Base-by-base conservation (phyloP, 169 alveolate genomes). In the Plasmodium fragile region DNA sequence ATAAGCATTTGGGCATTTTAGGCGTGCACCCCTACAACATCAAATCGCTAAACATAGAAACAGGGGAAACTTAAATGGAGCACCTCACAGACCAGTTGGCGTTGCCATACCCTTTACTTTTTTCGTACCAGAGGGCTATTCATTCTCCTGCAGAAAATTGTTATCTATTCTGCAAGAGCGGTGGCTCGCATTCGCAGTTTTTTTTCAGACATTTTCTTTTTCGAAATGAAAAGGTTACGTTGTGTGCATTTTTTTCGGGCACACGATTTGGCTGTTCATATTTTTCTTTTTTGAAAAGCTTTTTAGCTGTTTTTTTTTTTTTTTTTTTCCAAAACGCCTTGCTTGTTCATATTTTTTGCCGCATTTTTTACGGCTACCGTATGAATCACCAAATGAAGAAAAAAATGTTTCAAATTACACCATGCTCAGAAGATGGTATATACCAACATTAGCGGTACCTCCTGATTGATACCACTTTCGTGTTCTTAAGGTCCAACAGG, bases 11-110 rank as follows among this genome's bases (percentile, higher is more conserved):
- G 18, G 89, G 90, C 3, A 87, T 87, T 36, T 72, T 87, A 52
- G 93, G 93, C 69, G 89, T 87, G 13, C 81, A 78, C 71, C 93
- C 93, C 7, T 87, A 87, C 69, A 87, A 87, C 34, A 87, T 87
- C 25, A 87, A 79, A 52, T 34, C 85, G 8, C 81, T 87, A 18
- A 87, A 87, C 10, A 55, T 87, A 71, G 36, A 39, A 39, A 41
- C 25, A 0, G 75, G 25, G 18, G 83, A 70, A n/a, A 70, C 34
- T 16, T 69, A 80, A 80, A 41, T 30, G 13, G 70, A 53, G 41
- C 22, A 78, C 11, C 25, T 22, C 49, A 28, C 70, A 81, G 39
- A 36, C 59, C 59, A 49, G 25, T 13, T 49, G 59, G 59, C 59
- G 7, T 49, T 49, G 36, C 34, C 34, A 25, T n/a, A 65, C 4